Percentiles rank a stretch among this genome's conserved stretches.
Conservation (phyloP, 768 basidiomycete genomes). For the Termitomyces sp. region DNA sequence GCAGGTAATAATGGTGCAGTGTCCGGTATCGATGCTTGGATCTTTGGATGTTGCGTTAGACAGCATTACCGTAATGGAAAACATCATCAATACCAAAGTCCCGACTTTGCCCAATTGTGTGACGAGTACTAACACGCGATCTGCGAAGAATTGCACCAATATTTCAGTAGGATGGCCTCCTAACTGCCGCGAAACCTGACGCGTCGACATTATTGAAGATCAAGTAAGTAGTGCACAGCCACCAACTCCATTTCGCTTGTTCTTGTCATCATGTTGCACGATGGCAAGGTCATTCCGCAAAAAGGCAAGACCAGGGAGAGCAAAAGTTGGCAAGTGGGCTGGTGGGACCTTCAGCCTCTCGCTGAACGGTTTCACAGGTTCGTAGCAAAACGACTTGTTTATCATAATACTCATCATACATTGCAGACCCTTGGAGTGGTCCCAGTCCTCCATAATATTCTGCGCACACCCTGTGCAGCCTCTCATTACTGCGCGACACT, state of each 20-base stretch:
- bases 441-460: slow-evolving; percentile 65
- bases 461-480: slow-evolving; percentile 66
- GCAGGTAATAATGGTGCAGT: slow-evolving; percentile 51
- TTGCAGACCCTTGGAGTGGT: slow-evolving; percentile 70
- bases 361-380: slow-evolving; percentile 57
- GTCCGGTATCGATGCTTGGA: slow-evolving; percentile 75
- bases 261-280: slow-evolving; percentile 17
- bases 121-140: slow-evolving; percentile 81
- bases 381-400: slow-evolving; percentile 14
- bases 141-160: slow-evolving; percentile 74
- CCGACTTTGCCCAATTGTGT: slow-evolving; percentile 93
- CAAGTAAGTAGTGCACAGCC: slow-evolving; percentile 13
- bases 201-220: slow-evolving; percentile 33
- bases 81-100: slow-evolving; percentile 55
- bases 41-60: slow-evolving; percentile 42
- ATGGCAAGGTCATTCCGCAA: slow-evolving; percentile 29
- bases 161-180: slow-evolving; percentile 68
- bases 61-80: slow-evolving; percentile 1
- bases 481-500: slow-evolving; percentile 57
- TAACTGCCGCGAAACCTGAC: slow-evolving; percentile 51
- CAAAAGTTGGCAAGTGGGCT: slow-evolving; percentile 57
- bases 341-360: slow-evolving; percentile 74
- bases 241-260: neutral
- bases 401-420: slow-evolving; percentile 2
- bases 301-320: slow-evolving; percentile 57